Percentiles rank a stretch among this genome's conserved stretches.
Conservation (phyloP, 352 stramenopile genomes). For the Saprolegnia diclina region DNA sequence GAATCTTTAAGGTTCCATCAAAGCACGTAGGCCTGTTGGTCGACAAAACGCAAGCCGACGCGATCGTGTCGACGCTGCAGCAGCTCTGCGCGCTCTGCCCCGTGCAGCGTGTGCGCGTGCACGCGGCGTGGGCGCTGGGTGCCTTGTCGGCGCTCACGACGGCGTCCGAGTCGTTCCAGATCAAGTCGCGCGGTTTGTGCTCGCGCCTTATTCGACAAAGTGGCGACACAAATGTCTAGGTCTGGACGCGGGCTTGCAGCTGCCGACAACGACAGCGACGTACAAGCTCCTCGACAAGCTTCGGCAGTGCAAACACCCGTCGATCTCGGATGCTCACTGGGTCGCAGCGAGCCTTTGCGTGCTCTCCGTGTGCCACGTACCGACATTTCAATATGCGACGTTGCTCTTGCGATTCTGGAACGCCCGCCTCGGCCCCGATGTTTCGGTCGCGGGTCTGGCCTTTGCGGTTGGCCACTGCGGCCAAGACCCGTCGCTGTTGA, state of each 20-base stretch:
- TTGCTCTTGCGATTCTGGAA: conserved; percentile 15
- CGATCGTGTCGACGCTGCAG: not conserved
- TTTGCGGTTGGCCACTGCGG: conserved; percentile 21
- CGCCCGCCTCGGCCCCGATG: conserved; percentile 9
- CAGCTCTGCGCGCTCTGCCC: conserved; percentile 1
- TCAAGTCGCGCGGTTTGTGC: conserved; percentile 12
- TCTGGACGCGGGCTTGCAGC: conserved; percentile 22
- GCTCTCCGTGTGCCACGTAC: conserved; percentile 14
- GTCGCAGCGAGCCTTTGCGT: not conserved
- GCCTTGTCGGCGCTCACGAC: not conserved
- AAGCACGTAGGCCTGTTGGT: conserved; percentile 26
- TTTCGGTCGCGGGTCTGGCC: not conserved
- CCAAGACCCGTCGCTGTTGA: conserved; percentile 25
- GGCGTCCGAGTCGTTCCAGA: conserved; percentile 14
- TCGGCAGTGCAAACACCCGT: conserved; percentile 17
- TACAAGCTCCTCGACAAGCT: conserved; percentile 25
- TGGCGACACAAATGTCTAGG: conserved; percentile 10
- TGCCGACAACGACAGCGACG: conserved; percentile 10
- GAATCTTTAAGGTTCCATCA: no score
- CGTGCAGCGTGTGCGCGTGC: conserved; percentile 21
- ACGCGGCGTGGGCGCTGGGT: conserved; percentile 21
- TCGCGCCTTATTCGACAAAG: not conserved
- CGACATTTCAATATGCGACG: conserved; percentile 26
- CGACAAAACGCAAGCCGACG: not conserved
- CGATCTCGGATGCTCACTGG: not conserved